These are phyloP conservation scores for Kitagawia praeruptora DNA, from an alignment of 129 eudicot species.

Conservation along the genomic window DNA sequence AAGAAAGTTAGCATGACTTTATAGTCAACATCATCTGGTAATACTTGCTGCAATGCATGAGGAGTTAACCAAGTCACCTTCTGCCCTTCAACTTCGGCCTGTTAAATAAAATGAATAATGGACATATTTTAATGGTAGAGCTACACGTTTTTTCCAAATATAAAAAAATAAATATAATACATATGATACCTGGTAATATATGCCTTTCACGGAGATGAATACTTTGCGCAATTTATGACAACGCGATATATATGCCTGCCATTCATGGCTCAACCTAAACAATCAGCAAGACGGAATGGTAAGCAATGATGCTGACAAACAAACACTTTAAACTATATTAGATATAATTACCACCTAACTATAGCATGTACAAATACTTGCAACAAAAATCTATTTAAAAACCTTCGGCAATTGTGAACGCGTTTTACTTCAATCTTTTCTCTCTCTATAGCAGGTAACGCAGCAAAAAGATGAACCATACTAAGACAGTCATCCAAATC, in stretches of 20 bases:
- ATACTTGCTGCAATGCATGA: slow-evolving; percentile 79
- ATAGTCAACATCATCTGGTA: slow-evolving; percentile 76
- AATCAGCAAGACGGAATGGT: not conserved
- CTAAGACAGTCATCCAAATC: slow-evolving; percentile 88
- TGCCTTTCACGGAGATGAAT: slow-evolving; percentile 89
- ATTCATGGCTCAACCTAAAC: slow-evolving; percentile 81
- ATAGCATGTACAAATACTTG: not conserved
- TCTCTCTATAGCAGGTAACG: slow-evolving; percentile 74
- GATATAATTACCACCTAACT: not conserved
- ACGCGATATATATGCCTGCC: slow-evolving; percentile 85
- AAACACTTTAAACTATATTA: not conserved
- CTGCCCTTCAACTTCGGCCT: slow-evolving; percentile 87
- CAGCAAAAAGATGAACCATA: slow-evolving; percentile 89
- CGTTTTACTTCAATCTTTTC: slow-evolving; percentile 60
- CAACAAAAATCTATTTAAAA: not conserved
- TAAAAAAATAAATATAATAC: not conserved
- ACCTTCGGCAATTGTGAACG: slow-evolving; percentile 82
- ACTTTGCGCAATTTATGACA: slow-evolving; percentile 78
- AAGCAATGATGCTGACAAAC: not conserved
- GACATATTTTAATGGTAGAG: not conserved
- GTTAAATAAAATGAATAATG: not conserved
- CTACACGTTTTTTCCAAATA: not conserved
- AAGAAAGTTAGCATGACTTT: slow-evolving; percentile 70
- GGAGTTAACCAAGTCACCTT: slow-evolving; percentile 81
- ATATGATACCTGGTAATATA: slow-evolving; percentile 66